Evolutionary conservation across 495 filamentous ascomycete genomes (phyloP).

Genomic region (Penicillium riverlandense): DNA sequence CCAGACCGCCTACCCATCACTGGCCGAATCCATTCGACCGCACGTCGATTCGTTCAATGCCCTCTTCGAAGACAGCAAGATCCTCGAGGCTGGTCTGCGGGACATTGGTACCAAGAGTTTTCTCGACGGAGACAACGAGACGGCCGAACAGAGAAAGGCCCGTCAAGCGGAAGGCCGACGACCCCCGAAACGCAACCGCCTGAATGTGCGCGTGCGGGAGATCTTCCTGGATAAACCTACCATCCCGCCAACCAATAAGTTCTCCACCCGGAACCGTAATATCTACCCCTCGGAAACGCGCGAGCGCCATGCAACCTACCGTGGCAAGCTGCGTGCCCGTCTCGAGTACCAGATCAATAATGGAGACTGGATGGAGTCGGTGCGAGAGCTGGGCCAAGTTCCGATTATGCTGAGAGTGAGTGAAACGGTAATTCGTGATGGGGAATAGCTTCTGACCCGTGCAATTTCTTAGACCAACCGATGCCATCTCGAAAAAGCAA

Average conservation of each 20-base stretch:
- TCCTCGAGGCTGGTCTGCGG: constrained; percentile 67
- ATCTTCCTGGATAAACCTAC: constrained; percentile 70
- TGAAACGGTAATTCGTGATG: constrained; percentile 33
- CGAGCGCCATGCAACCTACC: constrained; percentile 87
- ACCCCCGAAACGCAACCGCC: constrained; percentile 54
- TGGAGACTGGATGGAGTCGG: constrained; percentile 69
- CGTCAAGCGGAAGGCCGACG: constrained; percentile 37
- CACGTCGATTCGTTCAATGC: constrained; percentile 96
- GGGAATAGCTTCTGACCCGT: constrained; percentile 1
- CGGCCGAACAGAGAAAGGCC: constrained; percentile 30
- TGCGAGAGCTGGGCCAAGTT: constrained; percentile 78
- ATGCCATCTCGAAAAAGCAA: constrained; percentile 81
- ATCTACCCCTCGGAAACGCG: constrained; percentile 90
- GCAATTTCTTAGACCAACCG: constrained; percentile 58
- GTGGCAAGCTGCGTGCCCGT: constrained; percentile 73
- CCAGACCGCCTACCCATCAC: constrained; percentile 76
- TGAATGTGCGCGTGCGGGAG: constrained; percentile 67
- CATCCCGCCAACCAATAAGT: constrained; percentile 73
- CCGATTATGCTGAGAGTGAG: constrained; percentile 76
- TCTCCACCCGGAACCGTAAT: constrained; percentile 63
- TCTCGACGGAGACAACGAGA: constrained; percentile 63
- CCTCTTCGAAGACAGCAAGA: constrained; percentile 62
- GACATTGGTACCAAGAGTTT: constrained; percentile 89
- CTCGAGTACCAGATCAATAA: constrained; percentile 81
- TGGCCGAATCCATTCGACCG: constrained; percentile 74